These are phyloP conservation scores for Sporothrix dimorphospora DNA, from an alignment of 2,329 filamentous ascomycete genomes.

Conservation along the genomic window DNA sequence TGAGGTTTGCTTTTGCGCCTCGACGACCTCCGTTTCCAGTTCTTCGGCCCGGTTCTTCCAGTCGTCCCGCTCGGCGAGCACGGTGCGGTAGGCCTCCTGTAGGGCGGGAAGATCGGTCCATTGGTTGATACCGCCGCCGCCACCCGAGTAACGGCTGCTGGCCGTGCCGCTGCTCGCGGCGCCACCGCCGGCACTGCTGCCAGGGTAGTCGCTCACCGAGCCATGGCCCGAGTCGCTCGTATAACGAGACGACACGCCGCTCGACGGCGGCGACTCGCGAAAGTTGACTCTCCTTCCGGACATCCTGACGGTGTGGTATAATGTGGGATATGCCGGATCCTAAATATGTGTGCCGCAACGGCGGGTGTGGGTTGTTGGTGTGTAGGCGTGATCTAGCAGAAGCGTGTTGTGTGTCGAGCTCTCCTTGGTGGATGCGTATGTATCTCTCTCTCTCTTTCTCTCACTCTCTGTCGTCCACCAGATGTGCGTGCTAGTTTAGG, in stretches of 20 bases:
- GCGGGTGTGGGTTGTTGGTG: background rate
- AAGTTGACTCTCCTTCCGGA: slow-evolving; percentile 41
- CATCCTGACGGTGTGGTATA: slow-evolving; percentile 26
- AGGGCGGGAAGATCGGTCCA: slow-evolving; percentile 38
- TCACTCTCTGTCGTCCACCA: background rate
- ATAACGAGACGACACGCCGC: slow-evolving; percentile 38
- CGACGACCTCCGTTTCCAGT: slow-evolving; percentile 35
- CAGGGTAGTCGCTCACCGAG: slow-evolving; percentile 42
- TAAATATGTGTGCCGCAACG: slow-evolving; percentile 14
- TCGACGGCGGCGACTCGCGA: slow-evolving; percentile 38
- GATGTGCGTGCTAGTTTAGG: slow-evolving; percentile 25
- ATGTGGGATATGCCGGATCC: background rate
- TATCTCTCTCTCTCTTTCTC: background rate
- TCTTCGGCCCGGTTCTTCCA: slow-evolving; percentile 37
- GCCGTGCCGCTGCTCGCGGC: background rate
- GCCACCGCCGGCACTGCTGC: too few species aligned
- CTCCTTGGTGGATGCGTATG: slow-evolving; percentile 14
- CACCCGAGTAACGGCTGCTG: slow-evolving; percentile 23
- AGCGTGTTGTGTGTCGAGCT: background rate
- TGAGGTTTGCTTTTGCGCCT: slow-evolving; percentile 33
- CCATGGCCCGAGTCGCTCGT: slow-evolving; percentile 42
- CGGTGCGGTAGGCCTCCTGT: slow-evolving; percentile 37
- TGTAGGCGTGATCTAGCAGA: background rate
- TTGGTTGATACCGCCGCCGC: slow-evolving; percentile 32
- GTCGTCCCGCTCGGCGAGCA: slow-evolving; percentile 35